Base-by-base conservation (phyloP, 2,329 filamentous ascomycete genomes). In the Keithomyces neogunnii region DNA sequence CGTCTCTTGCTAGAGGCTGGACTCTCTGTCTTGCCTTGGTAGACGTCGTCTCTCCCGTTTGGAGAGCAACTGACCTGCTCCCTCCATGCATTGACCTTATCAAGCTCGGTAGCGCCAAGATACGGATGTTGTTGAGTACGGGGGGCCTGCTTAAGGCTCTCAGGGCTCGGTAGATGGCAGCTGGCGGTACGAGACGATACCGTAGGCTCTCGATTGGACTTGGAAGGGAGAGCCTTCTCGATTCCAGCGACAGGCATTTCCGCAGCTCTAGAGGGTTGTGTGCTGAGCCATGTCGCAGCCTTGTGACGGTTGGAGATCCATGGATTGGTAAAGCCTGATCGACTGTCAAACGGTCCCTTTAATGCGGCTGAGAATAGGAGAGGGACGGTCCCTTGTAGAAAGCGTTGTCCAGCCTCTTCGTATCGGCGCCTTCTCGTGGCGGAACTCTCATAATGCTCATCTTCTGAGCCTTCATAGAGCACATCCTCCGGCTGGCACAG, bases 281-380 rank as follows among this genome's bases (percentile, higher is more conserved):
- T 13, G n/a, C 38, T 26, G 4, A 40, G 26, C 4, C 31, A 26
- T 29, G 42, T n/a, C 39, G 13, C n/a, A 19, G 3, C 6, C 39
- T 44, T 47, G 28, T 40, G 52, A 32, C 47, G 48, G 29, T 52
- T 51, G 30, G 53, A 57, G 32, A 51, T 50, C 67, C 67, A 69
- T 4, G 67, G 67, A 45, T 69, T 69, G 4, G 56, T 47, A 65
- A 65, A 68, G 39, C 61, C 58, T 5, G 61, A 60, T 5, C 46
- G 56, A 33, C 50, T 40, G 28, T 75, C 72, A 56, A 88, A 85
- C 0, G 85, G 85, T 0, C 85, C 85, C 53, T 69, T 74, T 3
- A 88, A 69, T 5, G 69, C 66, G 5, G 85, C 78, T 10, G 85
- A 85, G 3, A 83, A 63, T 3, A 90, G 71, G 29, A 77, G 60